Percentiles rank a stretch among this genome's conserved stretches.
These are phyloP conservation scores for Aspergillus sclerotioniger DNA, from an alignment of 495 filamentous ascomycete genomes.

Conservation along the genomic window DNA sequence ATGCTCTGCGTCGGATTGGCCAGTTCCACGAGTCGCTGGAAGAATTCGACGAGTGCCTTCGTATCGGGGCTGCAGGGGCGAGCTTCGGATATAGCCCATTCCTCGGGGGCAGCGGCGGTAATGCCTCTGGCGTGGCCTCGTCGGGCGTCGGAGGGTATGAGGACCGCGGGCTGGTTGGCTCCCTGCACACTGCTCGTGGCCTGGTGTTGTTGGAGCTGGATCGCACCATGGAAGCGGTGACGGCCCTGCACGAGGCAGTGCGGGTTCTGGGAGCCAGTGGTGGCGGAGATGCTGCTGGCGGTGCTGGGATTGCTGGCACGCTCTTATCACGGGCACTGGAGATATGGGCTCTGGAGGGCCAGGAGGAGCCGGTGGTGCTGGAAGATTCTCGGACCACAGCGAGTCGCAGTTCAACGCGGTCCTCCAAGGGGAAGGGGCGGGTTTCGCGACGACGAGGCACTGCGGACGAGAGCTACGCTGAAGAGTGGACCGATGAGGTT, in stretches of 20 bases:
- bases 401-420: constrained; percentile 23
- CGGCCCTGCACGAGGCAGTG: constrained; percentile 69
- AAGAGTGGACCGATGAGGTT: constrained; percentile 42
- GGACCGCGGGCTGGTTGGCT: constrained; percentile 44
- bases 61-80: constrained; percentile 70
- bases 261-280: constrained; percentile 46
- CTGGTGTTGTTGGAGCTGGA: constrained; percentile 69
- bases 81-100: constrained; percentile 47
- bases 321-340: constrained; percentile 71
- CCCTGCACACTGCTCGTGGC: constrained; percentile 51
- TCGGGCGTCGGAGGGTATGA: constrained; percentile 48
- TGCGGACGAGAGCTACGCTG: constrained; percentile 22
- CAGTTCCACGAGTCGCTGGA: constrained; percentile 67
- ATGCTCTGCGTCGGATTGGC: constrained; percentile 76
- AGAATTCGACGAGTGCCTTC: constrained; percentile 79
- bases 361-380: constrained; percentile 22
- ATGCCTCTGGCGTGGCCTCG: constrained; percentile 31
- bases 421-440: constrained; percentile 29
- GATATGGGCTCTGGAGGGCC: constrained; percentile 55
- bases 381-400: constrained; percentile 22
- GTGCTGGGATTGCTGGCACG: constrained; percentile 71
- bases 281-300: constrained; percentile 57
- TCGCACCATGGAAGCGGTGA: constrained; percentile 64
- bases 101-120: constrained; percentile 38
- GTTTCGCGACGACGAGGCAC: constrained; percentile 23